Percentiles rank a stretch among this genome's conserved stretches.
These are phyloP conservation scores for Populus davidiana DNA, from an alignment of 345 rosid species.

Conservation along the genomic window DNA sequence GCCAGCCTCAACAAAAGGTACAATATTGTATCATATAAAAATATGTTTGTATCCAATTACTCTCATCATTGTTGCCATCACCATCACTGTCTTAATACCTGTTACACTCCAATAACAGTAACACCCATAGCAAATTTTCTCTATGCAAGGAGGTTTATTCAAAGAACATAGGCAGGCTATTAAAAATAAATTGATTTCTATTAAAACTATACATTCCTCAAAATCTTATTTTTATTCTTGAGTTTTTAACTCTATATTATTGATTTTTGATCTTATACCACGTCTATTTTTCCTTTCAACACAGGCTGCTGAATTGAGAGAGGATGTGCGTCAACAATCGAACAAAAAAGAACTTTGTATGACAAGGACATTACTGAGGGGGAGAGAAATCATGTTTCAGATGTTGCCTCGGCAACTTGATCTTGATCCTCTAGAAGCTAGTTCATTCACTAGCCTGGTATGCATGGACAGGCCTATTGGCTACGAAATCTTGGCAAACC, in stretches of 20 bases:
- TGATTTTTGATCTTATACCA: no score
- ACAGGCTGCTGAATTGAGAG: neutral
- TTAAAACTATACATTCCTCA: no score
- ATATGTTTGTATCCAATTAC: neutral
- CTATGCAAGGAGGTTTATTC: neutral
- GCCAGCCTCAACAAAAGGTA: slow-evolving; percentile 6
- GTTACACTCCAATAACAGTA: neutral
- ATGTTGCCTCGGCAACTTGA: neutral
- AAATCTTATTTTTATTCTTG: no score
- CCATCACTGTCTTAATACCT: neutral
- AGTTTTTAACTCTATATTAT: no score
- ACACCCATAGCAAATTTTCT: neutral
- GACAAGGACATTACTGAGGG: neutral
- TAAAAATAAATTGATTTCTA: no score
- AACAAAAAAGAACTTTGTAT: neutral
- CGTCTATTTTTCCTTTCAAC: no score
- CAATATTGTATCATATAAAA: neutral
- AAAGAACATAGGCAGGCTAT: no score
- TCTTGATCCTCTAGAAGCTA: neutral
- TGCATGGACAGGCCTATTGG: neutral
- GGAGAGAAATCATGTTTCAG: neutral
- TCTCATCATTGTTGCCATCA: neutral
- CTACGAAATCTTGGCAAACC: neutral
- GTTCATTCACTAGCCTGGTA: neutral
- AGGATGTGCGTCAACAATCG: neutral